Evolutionary conservation across 1,139 yeast species (phyloP), one percentile per base, ranked within the genome.

Genomic region (Pichia sp.): DNA sequence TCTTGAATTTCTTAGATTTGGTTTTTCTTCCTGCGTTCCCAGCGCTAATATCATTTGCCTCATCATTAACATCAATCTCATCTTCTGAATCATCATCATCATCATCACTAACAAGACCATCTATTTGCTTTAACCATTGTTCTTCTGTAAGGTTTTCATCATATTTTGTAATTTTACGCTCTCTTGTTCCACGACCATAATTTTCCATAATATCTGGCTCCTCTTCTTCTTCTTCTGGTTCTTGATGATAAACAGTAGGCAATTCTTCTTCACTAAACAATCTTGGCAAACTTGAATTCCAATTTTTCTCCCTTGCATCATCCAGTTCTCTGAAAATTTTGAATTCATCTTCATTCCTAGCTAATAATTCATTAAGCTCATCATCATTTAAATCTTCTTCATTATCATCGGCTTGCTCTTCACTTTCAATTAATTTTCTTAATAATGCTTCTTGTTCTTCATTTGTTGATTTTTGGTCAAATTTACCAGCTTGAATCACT

Each of bases 401-500:
- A 35, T 82, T 90, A 40, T 80, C 82, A 43, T 68, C 70, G 42
- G 70, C 67, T 30, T 65, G 64, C 40, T 80, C 84, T 55, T 89
- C 96, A 23, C 82, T 89, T 60, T 92, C 97, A 45, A 92, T 68
- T 52, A 92, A 73, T 47, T 85, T 74, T 59, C 94, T 80, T 68
- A 92, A 74, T 51, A 87, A 85, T 25, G 94, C 97, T 62, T 92
- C 98, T 64, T 92, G 97, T 66, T 92, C 98, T 64, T 92, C 97
- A 4, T 95, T 78, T 1, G 97, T 92, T 7, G 96, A 87, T 66
- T 92, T 92, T 63, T 92, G 90, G 68, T 92, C 97, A 59, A 92
- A 92, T 64, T 92, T 92, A 73, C 98, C 98, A 2, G 98, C 98
- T 65, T 92, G 98, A 64, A 92, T 92, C 54, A 92, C 98, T 63